A percentile compares a stretch with the other conserved stretches of the same genome.
phyloP scores from a whole-genome alignment of 208 protist genomes.

The Trypanosoma theileri region DNA sequence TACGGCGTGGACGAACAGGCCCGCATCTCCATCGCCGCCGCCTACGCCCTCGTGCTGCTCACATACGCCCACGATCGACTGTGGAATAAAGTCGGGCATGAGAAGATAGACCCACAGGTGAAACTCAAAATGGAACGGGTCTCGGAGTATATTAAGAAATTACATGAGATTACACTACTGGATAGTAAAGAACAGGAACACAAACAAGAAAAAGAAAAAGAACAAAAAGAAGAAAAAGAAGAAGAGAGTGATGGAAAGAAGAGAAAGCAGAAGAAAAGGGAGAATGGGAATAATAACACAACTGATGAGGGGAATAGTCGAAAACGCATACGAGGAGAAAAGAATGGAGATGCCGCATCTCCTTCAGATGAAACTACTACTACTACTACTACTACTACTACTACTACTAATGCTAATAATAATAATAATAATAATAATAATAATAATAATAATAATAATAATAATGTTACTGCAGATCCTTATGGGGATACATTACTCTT shows the following conservation, averaged over 20 bases:
- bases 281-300: too few species aligned
- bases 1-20: conserved; percentile 82
- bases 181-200: conserved; percentile 21
- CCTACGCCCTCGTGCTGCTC: conserved; percentile 63
- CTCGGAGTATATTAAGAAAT: conserved; percentile 83
- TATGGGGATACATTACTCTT: conserved; percentile 33
- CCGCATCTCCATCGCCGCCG: conserved; percentile 70
- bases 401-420: not conserved
- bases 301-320: not conserved
- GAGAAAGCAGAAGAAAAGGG: not conserved
- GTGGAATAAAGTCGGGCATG: conserved; percentile 26
- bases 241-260: not conserved
- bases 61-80: conserved; percentile 75
- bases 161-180: conserved; percentile 74
- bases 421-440: not conserved
- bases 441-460: not conserved
- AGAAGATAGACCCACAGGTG: conserved; percentile 55
- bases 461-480: conserved; percentile 11
- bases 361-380: not conserved
- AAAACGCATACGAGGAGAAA: conserved; percentile 2
- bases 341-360: not conserved
- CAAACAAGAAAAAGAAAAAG: not conserved
- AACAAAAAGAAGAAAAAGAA: too few species aligned
- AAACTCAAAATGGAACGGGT: conserved; percentile 86
- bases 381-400: not conserved